Evolutionary conservation across 176 grass and related monocot species (phyloP), one percentile per base, ranked within the genome.

Genomic region (Saccharum officinarum): DNA sequence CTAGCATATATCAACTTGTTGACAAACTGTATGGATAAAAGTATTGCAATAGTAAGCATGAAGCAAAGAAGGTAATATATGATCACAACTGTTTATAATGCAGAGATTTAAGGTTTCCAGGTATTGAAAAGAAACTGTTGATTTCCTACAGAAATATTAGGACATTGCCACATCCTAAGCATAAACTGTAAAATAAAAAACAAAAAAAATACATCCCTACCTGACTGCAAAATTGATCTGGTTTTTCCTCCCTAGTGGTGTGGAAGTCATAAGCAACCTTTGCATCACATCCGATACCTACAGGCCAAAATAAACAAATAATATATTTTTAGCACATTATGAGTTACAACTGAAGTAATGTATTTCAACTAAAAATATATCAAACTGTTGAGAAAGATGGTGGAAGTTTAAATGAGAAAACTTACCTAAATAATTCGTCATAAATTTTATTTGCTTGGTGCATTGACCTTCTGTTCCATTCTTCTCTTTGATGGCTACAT

Each of bases 1-100:
- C 94, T 98, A 71, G 95, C 95, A 92, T 98, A 98, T 71, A 95
- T 88, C 82, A 98, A 75, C 82, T 98, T 98, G 88, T 98, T 98
- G 67, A 98, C 86, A 78, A 98, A 95, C 95, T 95, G 89, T 60
- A 85, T 62, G 62, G 10, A 78, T 10, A 83, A 69, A 69, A 88
- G 22, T 69, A 33, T 44, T 22, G 47, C 14, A 69, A 81, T 22
- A 34, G 37, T 18, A 71, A 17, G n/a, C 44, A 79, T 69, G 23
- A 60, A 61, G 57, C 22, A 61, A 61, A 40, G 16, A 41, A 65
- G 4, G 18, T 75, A 40, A 39, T 55, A 70, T 68, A 82, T 76
- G 12, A 69, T 82, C 71, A 86, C 41, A 1, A 12, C 9, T 31
- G 47, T 76, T 7, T 61, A 59, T 2, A 39, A 76, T 76, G 38